Base-by-base conservation (phyloP, 2,329 filamentous ascomycete species). In the Cryphonectria nitschkei region DNA sequence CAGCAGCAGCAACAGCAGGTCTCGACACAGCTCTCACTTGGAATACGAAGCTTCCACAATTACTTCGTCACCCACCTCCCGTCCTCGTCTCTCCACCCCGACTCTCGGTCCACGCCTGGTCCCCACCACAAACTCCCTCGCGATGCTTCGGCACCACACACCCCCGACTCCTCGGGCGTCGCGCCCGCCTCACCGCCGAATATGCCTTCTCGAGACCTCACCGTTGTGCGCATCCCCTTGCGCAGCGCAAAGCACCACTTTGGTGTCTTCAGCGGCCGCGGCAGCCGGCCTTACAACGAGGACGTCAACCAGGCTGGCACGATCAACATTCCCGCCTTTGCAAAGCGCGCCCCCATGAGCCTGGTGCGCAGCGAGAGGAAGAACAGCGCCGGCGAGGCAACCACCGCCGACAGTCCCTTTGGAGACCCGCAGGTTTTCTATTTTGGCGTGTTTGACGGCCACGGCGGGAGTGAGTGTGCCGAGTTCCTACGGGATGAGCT, bases 351-450 rank as follows among this genome's bases (percentile, higher is more conserved):
- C 5, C 95, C 95, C 16, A 86, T 93, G 73, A 90, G 87, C 76
- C 76, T 87, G 60, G 82, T 83, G 37, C 79, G 83, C 63, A 82
- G 76, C 71, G 78, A 80, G 63, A 82, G 86, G 67, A 82, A 80
- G 65, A 85, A 84, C 74, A 84, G 81, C 56, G 80, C 82, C 34
- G 87, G 84, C 73, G 89, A 89, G 80, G 90, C 87, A 65, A 93
- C 88, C 34, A 89, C 86, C 13, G 93, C 93, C 7, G 92, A 93
- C 70, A 92, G 91, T 74, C 89, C 92, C 1, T 92, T 89, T 73
- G 95, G 95, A 2, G 95, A 98, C 78, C 95, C 95, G 1, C 95
- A 98, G 79, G 91, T 98, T 46, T 99, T 99, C 81, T 99, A 98
- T 81, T 99, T 98, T 85, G 95, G 89, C 1, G 90, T 98, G 1